Conservation (phyloP, 2,329 filamentous ascomycete genomes). For the Aspergillus sp. region DNA sequence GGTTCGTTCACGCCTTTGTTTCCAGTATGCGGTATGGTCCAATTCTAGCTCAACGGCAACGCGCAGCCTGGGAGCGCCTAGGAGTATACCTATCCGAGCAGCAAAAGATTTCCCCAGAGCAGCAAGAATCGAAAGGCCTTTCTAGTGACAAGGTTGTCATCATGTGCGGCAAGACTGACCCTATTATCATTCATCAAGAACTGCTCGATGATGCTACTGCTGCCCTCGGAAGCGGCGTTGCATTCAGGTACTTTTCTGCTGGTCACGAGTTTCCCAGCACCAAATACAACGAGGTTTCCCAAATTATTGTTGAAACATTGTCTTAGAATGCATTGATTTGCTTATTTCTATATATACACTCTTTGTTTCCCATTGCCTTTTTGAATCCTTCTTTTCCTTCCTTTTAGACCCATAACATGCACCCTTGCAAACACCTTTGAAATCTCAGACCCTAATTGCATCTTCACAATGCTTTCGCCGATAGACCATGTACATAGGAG, state of each 20-base stretch:
- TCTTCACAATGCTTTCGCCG: conserved; percentile 1
- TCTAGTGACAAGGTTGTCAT: conserved; percentile 62
- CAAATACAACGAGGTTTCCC: conserved; percentile 62
- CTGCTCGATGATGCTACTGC: conserved; percentile 63
- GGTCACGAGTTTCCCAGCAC: conserved; percentile 74
- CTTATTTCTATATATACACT: neutral
- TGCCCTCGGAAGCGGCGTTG: conserved; percentile 63
- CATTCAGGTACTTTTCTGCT: conserved; percentile 61
- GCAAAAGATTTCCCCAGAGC: conserved; percentile 33
- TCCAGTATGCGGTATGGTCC: conserved; percentile 72
- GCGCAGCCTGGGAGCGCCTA: conserved; percentile 65
- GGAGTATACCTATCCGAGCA: conserved; percentile 54
- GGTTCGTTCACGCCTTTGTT: conserved; percentile 72
- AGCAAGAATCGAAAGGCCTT: conserved; percentile 37
- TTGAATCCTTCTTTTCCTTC: neutral
- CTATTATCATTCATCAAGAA: conserved; percentile 69
- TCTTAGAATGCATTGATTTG: conserved; percentile 16
- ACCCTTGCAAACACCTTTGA: neutral
- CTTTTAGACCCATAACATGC: conserved; percentile 5
- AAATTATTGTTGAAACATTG: conserved; percentile 50
- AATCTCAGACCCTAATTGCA: conserved; percentile 1
- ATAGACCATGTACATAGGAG: conserved; percentile 24
- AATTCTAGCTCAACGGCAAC: conserved; percentile 62
- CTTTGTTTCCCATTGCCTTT: neutral
- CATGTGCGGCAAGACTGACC: conserved; percentile 68